These are phyloP conservation scores for Nemania sp. DNA, from an alignment of 2,329 filamentous ascomycete genomes.

Conservation along the genomic window DNA sequence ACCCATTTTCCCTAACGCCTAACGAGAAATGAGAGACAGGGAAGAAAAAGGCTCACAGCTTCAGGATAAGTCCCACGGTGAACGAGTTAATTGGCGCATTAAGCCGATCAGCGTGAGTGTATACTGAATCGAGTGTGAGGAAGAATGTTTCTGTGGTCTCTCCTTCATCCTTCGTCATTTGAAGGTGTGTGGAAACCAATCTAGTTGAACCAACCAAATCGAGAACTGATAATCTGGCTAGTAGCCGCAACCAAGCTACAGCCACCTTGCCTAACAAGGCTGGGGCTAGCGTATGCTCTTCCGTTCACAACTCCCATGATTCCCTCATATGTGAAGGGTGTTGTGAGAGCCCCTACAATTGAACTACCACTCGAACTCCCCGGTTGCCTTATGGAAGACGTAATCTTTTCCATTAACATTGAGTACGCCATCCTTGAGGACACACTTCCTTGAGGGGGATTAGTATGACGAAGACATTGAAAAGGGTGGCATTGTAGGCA, in stretches of 20 bases:
- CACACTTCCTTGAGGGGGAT: slow-evolving; percentile 80
- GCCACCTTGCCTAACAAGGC: neutral
- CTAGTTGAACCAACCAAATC: too few relatives aligned
- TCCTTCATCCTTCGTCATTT: neutral
- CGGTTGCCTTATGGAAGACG: slow-evolving; percentile 96
- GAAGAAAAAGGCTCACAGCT: neutral
- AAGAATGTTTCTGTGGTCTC: neutral
- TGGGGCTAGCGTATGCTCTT: neutral
- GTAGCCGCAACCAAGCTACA: neutral
- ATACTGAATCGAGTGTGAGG: slow-evolving; percentile 6
- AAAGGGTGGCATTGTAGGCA: slow-evolving; percentile 7
- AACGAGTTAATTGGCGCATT: neutral
- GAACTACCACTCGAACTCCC: slow-evolving; percentile 94
- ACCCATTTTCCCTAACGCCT: slow-evolving; percentile 14
- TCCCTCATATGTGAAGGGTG: neutral
- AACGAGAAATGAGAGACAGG: slow-evolving; percentile 1
- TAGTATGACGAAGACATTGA: slow-evolving; percentile 44
- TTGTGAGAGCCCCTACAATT: neutral
- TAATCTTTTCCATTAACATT: slow-evolving; percentile 96
- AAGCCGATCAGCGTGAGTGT: neutral
- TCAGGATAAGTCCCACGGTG: neutral
- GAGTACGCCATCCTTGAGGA: slow-evolving; percentile 94
- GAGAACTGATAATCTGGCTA: neutral
- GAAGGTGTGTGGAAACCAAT: neutral
- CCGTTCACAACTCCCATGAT: neutral